phyloP scores from a whole-genome alignment of 129 eudicot genomes.

The Calendula officinalis region DNA sequence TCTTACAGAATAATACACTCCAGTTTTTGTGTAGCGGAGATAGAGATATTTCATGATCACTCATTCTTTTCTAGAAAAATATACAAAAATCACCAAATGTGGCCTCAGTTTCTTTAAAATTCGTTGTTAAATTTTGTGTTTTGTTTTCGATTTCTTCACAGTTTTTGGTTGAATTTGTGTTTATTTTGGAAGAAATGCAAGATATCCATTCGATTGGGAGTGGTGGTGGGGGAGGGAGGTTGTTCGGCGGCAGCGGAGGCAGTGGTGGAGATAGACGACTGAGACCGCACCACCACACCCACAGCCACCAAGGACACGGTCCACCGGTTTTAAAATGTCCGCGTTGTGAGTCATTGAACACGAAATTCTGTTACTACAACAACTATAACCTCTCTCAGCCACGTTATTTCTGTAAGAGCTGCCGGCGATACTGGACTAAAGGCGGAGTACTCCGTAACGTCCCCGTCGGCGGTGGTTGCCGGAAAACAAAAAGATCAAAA shows the following conservation, averaged over 20 bases:
- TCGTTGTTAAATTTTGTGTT: not conserved
- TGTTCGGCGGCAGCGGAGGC: conserved; percentile 32
- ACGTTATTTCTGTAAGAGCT: conserved; percentile 81
- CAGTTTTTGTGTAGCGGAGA: conserved; percentile 13
- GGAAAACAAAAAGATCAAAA: conserved; percentile 65
- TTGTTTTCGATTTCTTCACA: not conserved
- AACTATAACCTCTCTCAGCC: conserved; percentile 86
- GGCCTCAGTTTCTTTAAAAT: conserved; percentile 2
- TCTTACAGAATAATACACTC: conserved; percentile 21
- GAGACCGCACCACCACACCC: conserved; percentile 45
- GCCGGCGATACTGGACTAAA: conserved; percentile 90
- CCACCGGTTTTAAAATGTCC: conserved; percentile 74
- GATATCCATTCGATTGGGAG: conserved; percentile 52
- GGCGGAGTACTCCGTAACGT: conserved; percentile 91
- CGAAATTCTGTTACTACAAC: conserved; percentile 85
- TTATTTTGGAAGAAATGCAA: conserved; percentile 43
- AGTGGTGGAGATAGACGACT: conserved; percentile 47
- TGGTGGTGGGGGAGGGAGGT: conserved; percentile 48
- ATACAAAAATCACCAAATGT: conserved; percentile 32
- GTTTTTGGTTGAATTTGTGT: not conserved
- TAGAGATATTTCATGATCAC: conserved; percentile 24
- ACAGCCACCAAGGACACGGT: conserved; percentile 38
- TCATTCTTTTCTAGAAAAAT: conserved; percentile 28
- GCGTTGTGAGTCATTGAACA: conserved; percentile 75
- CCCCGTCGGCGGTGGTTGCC: conserved; percentile 88